A percentile compares a stretch with the other conserved stretches of the same genome.
phyloP scores from a whole-genome alignment of 768 basidiomycete species.

The Pleurotus citrinopileatus region DNA sequence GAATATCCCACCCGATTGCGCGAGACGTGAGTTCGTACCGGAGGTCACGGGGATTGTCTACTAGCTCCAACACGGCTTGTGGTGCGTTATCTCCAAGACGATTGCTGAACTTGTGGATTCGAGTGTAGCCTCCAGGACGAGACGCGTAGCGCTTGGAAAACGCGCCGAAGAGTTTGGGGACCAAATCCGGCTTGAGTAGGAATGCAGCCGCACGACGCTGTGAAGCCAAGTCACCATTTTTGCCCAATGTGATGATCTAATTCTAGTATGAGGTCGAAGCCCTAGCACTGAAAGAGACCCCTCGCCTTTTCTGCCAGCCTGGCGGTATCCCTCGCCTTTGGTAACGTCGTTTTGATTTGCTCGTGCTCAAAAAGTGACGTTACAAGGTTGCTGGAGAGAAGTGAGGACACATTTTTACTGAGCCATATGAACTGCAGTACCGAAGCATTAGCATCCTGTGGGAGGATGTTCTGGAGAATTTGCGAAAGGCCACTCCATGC shows the following conservation, averaged over 20 bases:
- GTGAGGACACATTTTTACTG: slow-evolving; percentile 3
- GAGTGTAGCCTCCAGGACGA: slow-evolving; percentile 92
- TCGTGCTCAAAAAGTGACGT: slow-evolving; percentile 93
- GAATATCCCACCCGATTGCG: slow-evolving; percentile 81
- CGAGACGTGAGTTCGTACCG: slow-evolving; percentile 87
- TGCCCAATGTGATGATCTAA: slow-evolving; percentile 90
- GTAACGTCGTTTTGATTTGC: slow-evolving; percentile 91
- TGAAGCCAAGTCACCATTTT: slow-evolving; percentile 73
- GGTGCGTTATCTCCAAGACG: slow-evolving; percentile 92
- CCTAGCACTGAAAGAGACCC: neutral
- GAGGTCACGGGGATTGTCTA: slow-evolving; percentile 89
- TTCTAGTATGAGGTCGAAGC: slow-evolving; percentile 9
- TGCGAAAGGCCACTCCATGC: slow-evolving; percentile 91
- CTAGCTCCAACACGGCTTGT: slow-evolving; percentile 88
- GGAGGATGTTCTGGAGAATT: slow-evolving; percentile 87
- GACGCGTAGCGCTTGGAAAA: slow-evolving; percentile 78
- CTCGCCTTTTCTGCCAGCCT: slow-evolving; percentile 88
- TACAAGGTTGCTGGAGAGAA: slow-evolving; percentile 74
- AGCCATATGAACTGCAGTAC: slow-evolving; percentile 37
- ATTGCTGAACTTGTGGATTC: slow-evolving; percentile 89
- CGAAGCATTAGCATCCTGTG: slow-evolving; percentile 93
- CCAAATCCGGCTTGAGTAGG: slow-evolving; percentile 64
- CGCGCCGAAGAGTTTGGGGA: slow-evolving; percentile 82
- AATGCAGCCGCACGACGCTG: slow-evolving; percentile 73
- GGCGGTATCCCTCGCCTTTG: slow-evolving; percentile 91